Conservation (phyloP, 352 stramenopile genomes). For the Phytophthora kernoviae region DNA sequence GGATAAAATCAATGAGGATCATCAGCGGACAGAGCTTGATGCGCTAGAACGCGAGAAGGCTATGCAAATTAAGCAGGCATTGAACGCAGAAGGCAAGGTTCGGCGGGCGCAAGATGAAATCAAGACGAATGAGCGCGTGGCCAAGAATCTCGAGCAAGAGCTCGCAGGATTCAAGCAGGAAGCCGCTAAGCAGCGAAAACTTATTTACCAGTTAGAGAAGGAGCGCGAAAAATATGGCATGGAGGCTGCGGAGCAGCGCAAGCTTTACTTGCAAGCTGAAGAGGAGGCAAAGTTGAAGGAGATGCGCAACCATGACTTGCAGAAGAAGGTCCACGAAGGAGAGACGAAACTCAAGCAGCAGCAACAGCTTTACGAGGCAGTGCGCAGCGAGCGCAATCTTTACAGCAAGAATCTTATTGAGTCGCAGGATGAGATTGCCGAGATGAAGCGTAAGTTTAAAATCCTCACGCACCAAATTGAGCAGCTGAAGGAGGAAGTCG, state of each 20-base stretch:
- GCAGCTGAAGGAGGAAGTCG: slow-evolving; percentile 96
- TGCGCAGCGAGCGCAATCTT: slow-evolving; percentile 94
- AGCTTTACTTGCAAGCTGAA: slow-evolving; percentile 84
- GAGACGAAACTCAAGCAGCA: slow-evolving; percentile 97
- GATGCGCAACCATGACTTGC: slow-evolving; percentile 82
- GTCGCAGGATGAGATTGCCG: slow-evolving; percentile 94
- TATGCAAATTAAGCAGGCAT: slow-evolving; percentile 82
- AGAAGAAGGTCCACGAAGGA: slow-evolving; percentile 89
- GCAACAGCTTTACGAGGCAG: slow-evolving; percentile 95
- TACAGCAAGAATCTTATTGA: slow-evolving; percentile 97
- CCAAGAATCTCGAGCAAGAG: slow-evolving; percentile 86
- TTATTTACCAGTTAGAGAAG: slow-evolving; percentile 93
- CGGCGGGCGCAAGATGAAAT: slow-evolving; percentile 90
- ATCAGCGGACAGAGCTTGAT: slow-evolving; percentile 76
- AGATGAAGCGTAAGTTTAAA: slow-evolving; percentile 98
- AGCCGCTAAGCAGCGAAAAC: slow-evolving; percentile 88
- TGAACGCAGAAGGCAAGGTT: slow-evolving; percentile 85
- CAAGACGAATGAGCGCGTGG: slow-evolving; percentile 92
- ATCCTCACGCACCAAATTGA: slow-evolving; percentile 96
- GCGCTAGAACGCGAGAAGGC: slow-evolving; percentile 88
- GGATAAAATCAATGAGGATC: slow-evolving; percentile 81
- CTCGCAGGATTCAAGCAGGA: slow-evolving; percentile 85
- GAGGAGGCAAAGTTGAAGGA: slow-evolving; percentile 83
- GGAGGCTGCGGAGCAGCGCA: slow-evolving; percentile 84
- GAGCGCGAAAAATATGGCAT: slow-evolving; percentile 93